Percentiles rank a stretch among this genome's conserved stretches.
phyloP scores from a whole-genome alignment of 192 early-diverging fungal species.

The Mortierella antarctica region DNA sequence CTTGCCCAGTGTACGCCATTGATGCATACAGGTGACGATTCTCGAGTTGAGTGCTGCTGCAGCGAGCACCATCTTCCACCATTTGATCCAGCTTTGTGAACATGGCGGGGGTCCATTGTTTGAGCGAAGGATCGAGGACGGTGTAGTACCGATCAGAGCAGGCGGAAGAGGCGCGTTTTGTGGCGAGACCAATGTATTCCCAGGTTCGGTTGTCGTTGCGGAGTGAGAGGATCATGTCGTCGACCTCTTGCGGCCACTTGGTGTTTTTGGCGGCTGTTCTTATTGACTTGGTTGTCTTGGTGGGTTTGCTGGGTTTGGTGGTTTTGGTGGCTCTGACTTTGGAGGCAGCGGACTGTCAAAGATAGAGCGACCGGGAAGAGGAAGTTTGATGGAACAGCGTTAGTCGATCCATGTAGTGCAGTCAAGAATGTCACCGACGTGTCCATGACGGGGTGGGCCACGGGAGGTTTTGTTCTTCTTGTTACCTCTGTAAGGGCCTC shows the following conservation, averaged over 20 bases:
- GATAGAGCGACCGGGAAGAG: no score
- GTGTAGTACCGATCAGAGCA: constrained; percentile 41
- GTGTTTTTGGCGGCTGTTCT: neutral
- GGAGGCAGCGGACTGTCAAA: neutral
- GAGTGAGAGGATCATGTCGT: constrained; percentile 1
- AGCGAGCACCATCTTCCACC: constrained; percentile 16
- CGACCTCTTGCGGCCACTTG: constrained; percentile 32
- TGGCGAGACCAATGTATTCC: constrained; percentile 18
- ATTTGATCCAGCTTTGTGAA: constrained; percentile 39
- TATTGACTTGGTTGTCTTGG: no score
- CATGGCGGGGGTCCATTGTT: constrained; percentile 42
- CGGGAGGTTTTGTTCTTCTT: no score
- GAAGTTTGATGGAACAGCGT: no score
- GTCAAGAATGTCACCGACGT: no score
- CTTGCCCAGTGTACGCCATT: constrained; percentile 33
- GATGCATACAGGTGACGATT: constrained; percentile 31
- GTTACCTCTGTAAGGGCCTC: no score
- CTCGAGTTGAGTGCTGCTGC: neutral
- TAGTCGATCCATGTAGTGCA: neutral
- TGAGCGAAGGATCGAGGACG: constrained; percentile 20
- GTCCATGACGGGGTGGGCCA: no score
- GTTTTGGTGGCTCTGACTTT: neutral
- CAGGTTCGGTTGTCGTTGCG: constrained; percentile 20
- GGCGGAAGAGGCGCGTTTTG: constrained; percentile 6
- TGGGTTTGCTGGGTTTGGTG: neutral